Conservation (phyloP, 192 early-diverging fungal genomes). For the Coemansia sp. region DNA sequence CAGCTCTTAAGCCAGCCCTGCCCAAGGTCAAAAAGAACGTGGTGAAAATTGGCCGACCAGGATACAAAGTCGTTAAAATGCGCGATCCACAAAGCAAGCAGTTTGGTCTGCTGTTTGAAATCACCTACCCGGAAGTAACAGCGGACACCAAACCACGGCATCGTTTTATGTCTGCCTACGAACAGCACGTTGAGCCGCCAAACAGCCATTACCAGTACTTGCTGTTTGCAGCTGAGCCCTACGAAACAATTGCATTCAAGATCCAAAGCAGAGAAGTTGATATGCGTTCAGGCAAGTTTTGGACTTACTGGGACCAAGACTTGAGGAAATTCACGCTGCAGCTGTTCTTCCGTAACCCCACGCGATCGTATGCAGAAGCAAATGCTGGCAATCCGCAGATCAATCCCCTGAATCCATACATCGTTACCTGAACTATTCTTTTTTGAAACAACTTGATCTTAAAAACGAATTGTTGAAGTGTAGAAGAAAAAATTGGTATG, state of each 20-base stretch:
- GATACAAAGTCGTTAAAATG: constrained; percentile 90
- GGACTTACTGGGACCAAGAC: constrained; percentile 94
- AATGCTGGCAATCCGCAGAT: constrained; percentile 13
- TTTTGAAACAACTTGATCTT: neutral
- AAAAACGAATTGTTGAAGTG: too few species aligned
- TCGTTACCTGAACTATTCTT: neutral
- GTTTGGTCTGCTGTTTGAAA: constrained; percentile 87
- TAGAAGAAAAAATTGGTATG: too few species aligned
- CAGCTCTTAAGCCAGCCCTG: constrained; percentile 1
- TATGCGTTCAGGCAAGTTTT: constrained; percentile 77
- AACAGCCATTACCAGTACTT: constrained; percentile 89
- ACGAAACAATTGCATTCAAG: constrained; percentile 93
- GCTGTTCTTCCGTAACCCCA: constrained; percentile 68
- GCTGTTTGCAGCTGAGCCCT: constrained; percentile 93
- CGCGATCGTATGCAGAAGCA: constrained; percentile 4
- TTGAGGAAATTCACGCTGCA: constrained; percentile 84
- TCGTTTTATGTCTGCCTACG: constrained; percentile 96
- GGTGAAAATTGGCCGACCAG: constrained; percentile 95
- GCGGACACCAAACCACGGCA: constrained; percentile 81
- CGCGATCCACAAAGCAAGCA: constrained; percentile 84
- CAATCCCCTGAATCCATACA: constrained; percentile 33
- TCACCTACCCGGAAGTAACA: constrained; percentile 92
- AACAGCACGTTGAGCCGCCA: constrained; percentile 87
- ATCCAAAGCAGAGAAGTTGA: constrained; percentile 94
- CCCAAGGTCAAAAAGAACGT: constrained; percentile 64